Evolutionary conservation across 176 grass and related monocot species (phyloP).

Genomic region (Hsuehochloa calcarea): DNA sequence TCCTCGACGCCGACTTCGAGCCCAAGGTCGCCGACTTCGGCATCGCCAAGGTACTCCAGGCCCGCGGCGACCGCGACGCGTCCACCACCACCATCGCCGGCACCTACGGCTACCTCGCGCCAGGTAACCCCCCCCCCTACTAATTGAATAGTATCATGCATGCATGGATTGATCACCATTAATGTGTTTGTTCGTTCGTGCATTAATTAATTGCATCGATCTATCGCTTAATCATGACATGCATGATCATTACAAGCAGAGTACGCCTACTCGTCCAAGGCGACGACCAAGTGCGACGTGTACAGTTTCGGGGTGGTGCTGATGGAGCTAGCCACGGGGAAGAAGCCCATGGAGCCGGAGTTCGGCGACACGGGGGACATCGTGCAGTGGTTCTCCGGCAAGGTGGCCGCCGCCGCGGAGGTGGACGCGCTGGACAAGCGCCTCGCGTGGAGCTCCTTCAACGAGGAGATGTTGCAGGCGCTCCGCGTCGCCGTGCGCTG

Average conservation of each 20-base stretch:
- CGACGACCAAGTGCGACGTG: constrained; percentile 89
- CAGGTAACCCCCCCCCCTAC: constrained; percentile 33
- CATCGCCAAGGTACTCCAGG: constrained; percentile 47
- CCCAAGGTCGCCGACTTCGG: constrained; percentile 73
- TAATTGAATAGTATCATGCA: not conserved
- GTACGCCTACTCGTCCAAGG: constrained; percentile 90
- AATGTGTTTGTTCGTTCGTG: no score
- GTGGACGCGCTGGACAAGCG: constrained; percentile 62
- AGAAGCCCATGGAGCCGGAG: constrained; percentile 91
- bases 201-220: not conserved
- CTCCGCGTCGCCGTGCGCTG: constrained; percentile 73
- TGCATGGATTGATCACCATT: no score
- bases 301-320: constrained; percentile 94
- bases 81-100: constrained; percentile 79
- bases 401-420: constrained; percentile 47
- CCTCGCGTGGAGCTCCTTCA: constrained; percentile 63
- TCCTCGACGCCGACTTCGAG: constrained; percentile 85
- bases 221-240: no score
- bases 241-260: constrained; percentile 29
- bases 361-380: constrained; percentile 87
- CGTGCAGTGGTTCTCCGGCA: constrained; percentile 78
- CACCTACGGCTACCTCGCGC: constrained; percentile 89
- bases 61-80: constrained; percentile 26
- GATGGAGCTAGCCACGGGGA: constrained; percentile 73
- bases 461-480: constrained; percentile 83